Conservation (phyloP, 2,329 filamentous ascomycete genomes). For the Xylaria sp. region DNA sequence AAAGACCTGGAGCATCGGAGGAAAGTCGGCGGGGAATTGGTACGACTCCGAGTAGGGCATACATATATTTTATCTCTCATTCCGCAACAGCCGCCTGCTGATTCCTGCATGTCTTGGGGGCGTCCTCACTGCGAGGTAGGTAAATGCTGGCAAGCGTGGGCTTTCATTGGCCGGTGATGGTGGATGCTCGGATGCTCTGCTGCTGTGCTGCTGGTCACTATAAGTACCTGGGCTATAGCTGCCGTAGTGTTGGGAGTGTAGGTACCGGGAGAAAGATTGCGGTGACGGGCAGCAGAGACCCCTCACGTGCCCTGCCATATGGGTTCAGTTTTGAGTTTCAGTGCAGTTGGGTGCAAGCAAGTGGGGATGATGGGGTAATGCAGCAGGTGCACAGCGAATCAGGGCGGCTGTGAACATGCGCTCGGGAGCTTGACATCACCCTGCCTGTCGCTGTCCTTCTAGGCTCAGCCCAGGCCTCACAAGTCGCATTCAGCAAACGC, state of each 20-base stretch:
- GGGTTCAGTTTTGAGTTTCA: slow-evolving; percentile 23
- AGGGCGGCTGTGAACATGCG: slow-evolving; percentile 5
- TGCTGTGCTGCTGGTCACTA: background rate
- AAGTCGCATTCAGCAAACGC: too few relatives aligned
- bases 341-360: slow-evolving; percentile 22
- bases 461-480: background rate
- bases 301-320: slow-evolving; percentile 34
- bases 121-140: too few relatives aligned
- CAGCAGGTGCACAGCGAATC: slow-evolving; percentile 1
- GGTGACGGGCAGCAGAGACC: slow-evolving; percentile 34
- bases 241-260: background rate
- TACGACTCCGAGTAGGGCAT: background rate
- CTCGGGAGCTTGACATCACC: slow-evolving; percentile 23
- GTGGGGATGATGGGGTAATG: slow-evolving; percentile 2
- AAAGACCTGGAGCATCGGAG: slow-evolving; percentile 5
- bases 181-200: too few relatives aligned
- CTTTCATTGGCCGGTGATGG: background rate
- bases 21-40: background rate
- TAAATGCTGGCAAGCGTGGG: background rate
- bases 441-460: background rate
- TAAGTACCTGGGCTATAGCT: background rate
- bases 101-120: too few relatives aligned
- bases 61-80: too few relatives aligned
- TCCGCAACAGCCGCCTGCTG: too few relatives aligned
- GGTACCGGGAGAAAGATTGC: background rate